Percentiles rank a stretch among this genome's conserved stretches.
phyloP scores from a whole-genome alignment of 2,329 filamentous ascomycete genomes.

The Gaeumannomyces sp. region DNA sequence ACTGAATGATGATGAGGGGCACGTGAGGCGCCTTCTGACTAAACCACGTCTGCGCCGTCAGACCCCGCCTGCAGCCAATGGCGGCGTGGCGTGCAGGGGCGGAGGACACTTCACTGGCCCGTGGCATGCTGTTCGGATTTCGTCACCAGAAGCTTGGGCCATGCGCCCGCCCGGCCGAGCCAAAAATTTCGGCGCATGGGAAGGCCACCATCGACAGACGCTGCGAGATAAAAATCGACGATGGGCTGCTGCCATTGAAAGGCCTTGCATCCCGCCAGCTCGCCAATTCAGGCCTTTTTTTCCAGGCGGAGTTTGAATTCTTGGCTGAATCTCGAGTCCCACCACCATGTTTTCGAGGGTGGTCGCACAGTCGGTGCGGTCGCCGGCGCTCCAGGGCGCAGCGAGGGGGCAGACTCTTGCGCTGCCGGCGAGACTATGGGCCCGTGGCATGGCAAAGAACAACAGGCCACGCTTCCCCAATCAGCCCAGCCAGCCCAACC shows the following conservation, averaged over 20 bases:
- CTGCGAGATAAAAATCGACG: too few species aligned
- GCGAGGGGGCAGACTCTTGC: background rate
- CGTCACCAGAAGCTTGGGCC: background rate
- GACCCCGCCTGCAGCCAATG: background rate
- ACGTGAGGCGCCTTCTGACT: constrained; percentile 1
- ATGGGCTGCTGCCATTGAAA: background rate
- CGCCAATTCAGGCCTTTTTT: too few species aligned
- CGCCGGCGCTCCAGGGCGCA: constrained; percentile 3
- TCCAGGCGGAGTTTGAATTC: too few species aligned
- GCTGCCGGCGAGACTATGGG: constrained; percentile 5
- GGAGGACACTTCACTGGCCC: background rate
- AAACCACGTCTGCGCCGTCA: background rate
- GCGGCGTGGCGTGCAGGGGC: too few species aligned
- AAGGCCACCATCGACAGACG: background rate
- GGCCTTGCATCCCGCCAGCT: background rate
- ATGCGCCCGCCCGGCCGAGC: background rate
- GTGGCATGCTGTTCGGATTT: background rate
- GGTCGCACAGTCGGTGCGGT: constrained; percentile 5
- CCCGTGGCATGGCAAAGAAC: constrained; percentile 9
- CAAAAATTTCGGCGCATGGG: background rate
- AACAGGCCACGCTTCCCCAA: background rate
- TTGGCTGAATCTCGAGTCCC: background rate
- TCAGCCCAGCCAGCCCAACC: background rate
- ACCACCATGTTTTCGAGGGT: constrained; percentile 6
- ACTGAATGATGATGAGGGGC: background rate